Base-by-base conservation (phyloP, 257 asterid species). In the Rehmannia glutinosa region DNA sequence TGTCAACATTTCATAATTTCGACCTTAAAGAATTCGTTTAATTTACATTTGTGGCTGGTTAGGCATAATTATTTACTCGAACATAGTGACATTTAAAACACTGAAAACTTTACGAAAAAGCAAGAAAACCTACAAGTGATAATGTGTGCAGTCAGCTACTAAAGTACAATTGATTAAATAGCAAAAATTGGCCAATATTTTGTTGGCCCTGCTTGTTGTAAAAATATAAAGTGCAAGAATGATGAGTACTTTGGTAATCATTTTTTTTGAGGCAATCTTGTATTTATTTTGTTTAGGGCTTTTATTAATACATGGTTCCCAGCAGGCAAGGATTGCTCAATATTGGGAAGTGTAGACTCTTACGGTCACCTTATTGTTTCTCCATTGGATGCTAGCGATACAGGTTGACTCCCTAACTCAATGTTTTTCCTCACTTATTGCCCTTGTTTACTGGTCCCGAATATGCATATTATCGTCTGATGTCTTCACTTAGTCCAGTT, bases 311-410 rank as follows among this genome's bases (percentile, higher is more conserved):
- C 19, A 17, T 2, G 53, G 8, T 24, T 65, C 5, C 64, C 47
- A 20, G 58, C 82, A 84, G 96, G 85, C 61, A 74, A 45, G 76
- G 86, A 74, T 72, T 79, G 79, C 85, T 84, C 78, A 62, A 61
- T 86, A 8, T 71, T 93, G 84, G 98, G 98, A 73, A 93, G 97
- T 62, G 97, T 90, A 43, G 97, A 93, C 83, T 83, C 89, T 38
- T 82, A 83, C 63, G 98, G 98, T 23, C 88, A 86, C 66, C 88
- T 90, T 68, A 86, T 93, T 71, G 98, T 93, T 66, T 88, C 98
- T 49, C 86, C 77, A 82, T 49, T 93, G 80, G 81, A 86, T 71
- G 71, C 77, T 33, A 61, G 71, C 77, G 56, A 68, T 68, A 64
- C 81, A 66, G 94, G 95, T 83, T 52, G 27, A 62, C 38, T 38